A percentile compares a stretch with the other conserved stretches of the same genome.
These are phyloP conservation scores for Nicotiana benthamiana DNA, from an alignment of 257 asterid genomes.

Conservation along the genomic window DNA sequence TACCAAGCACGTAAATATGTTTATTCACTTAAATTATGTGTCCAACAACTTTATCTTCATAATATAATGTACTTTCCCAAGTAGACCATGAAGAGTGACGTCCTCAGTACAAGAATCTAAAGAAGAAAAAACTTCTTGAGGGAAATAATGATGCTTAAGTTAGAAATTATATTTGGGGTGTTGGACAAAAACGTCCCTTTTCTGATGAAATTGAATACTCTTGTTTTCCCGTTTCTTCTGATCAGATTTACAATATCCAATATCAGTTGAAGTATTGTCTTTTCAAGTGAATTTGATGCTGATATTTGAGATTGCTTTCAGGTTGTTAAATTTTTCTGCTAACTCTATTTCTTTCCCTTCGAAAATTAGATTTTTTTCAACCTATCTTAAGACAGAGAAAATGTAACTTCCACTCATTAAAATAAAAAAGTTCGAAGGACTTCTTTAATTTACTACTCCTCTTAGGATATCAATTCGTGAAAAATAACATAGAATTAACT, in stretches of 20 bases:
- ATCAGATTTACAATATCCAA: neutral
- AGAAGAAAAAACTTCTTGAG: neutral
- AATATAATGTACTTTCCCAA: neutral
- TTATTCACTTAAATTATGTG: no score
- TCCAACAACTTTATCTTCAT: neutral
- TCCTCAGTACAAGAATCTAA: neutral
- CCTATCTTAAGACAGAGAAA: no score
- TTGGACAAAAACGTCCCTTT: neutral
- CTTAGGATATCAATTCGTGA: no score
- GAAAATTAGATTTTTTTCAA: neutral
- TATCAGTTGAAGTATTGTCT: neutral
- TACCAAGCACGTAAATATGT: no score
- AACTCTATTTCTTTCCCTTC: neutral
- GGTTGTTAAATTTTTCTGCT: neutral
- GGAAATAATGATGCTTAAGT: neutral
- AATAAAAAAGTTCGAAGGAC: no score
- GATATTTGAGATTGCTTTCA: neutral
- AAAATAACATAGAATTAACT: no score
- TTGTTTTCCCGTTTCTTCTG: no score
- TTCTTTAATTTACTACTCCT: no score
- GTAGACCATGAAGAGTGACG: neutral
- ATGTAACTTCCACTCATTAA: no score
- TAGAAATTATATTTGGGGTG: neutral
- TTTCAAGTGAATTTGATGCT: neutral
- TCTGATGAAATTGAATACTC: neutral